A percentile compares a stretch with the other conserved stretches of the same genome.
These are phyloP conservation scores for Penicillium manginii DNA, from an alignment of 495 filamentous ascomycete genomes.

Conservation along the genomic window DNA sequence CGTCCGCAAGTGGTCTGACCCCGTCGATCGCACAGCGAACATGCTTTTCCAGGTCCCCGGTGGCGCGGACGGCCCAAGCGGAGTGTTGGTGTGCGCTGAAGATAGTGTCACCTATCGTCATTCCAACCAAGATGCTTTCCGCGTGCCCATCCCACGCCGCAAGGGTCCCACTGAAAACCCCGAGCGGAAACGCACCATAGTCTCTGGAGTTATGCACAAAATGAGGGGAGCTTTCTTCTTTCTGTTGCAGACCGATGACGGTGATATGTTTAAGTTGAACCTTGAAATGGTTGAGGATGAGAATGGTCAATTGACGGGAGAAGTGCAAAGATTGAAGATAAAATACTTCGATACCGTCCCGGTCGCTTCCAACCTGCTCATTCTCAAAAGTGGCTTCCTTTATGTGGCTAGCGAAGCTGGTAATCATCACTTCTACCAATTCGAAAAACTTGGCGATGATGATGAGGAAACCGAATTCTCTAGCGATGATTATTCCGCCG, in stretches of 20 bases:
- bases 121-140: conserved; percentile 85
- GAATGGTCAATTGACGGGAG: conserved; percentile 73
- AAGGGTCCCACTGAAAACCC: conserved; percentile 89
- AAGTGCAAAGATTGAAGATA: conserved; percentile 83
- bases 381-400: conserved; percentile 93
- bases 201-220: conserved; percentile 93
- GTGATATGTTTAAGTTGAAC: conserved; percentile 95
- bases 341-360: conserved; percentile 99
- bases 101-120: conserved; percentile 95
- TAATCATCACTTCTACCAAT: conserved; percentile 94
- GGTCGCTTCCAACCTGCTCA: conserved; percentile 80
- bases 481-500: conserved; percentile 80
- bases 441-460: conserved; percentile 97
- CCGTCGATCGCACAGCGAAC: conserved; percentile 86
- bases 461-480: conserved; percentile 83
- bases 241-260: conserved; percentile 91
- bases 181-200: conserved; percentile 81
- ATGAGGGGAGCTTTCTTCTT: conserved; percentile 98
- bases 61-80: conserved; percentile 89
- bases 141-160: conserved; percentile 86
- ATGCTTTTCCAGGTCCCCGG: conserved; percentile 96
- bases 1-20: conserved; percentile 91
- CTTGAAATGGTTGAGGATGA: conserved; percentile 88
- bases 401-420: conserved; percentile 92
- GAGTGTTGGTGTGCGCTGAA: conserved; percentile 91